Base-by-base conservation (phyloP, 2,329 filamentous ascomycete genomes). In the Chaetomium sp. region DNA sequence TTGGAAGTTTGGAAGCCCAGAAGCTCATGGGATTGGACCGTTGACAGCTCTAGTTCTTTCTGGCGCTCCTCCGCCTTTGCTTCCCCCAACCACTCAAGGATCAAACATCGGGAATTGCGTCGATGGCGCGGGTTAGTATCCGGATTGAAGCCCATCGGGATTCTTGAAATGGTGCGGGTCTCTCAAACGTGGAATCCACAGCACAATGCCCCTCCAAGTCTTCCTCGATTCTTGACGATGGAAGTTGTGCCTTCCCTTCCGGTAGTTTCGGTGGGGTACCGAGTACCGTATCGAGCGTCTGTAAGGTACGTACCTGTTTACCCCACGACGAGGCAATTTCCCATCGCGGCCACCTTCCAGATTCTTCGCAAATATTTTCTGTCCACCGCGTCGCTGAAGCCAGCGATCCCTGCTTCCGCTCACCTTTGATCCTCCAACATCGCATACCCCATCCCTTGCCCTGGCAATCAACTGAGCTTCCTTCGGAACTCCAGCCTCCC, bases 41-140 rank as follows among this genome's bases (percentile, higher is more conserved):
- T 53, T 47, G 54, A 53, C 45, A 13, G 60, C 70, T 69, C 69
- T 65, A 71, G 69, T 60, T 61, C 27, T 69, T 65, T 65, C 57
- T 63, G 60, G 59, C 66, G 60, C 62, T 63, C 47, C 25, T 57
- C 45, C 16, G 58, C 51, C 50, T 51, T 42, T 59, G 61, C 4
- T 50, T 9, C 62, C 38, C 60, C 63, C 63, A 51, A 56, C 63
- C 63, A 62, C 60, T 65, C 64, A 62, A 62, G 21, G 63, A 27
- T 38, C 59, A 47, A 53, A 62, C 57, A 62, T 59, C 42, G 53
- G 60, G 50, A 50, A 53, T 45, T 35, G 51, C 54, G 59, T 49
- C 50, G 31, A 47, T 35, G 31, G 25, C 49, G 23, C 23, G 29
- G 47, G 16, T 21, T 31, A 50, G 47, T 29, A 45, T 47, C 55